Evolutionary conservation across 2,329 filamentous ascomycete species (phyloP), one percentile per base, ranked within the genome.

Genomic region (Calcarisporium arbuscula): DNA sequence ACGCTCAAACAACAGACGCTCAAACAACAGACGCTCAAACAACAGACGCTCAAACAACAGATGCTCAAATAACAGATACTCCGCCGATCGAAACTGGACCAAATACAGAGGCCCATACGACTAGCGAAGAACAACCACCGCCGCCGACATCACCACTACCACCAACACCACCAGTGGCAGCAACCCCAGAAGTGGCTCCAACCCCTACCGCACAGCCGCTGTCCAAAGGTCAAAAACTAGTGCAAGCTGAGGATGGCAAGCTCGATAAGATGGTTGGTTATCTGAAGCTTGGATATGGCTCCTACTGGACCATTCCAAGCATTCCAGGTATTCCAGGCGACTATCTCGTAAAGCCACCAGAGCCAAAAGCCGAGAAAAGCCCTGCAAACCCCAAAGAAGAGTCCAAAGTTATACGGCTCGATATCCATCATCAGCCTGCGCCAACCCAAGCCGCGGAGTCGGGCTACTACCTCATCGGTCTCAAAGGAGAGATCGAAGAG

Each of bases 261-360:
- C 56, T 75, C 41, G 69, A 74, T 46, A 76, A 67, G 36, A 66
- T 80, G 47, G 70, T 80, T 50, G 73, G 70, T 43, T 82, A 78
- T 48, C 65, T 85, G 33, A 85, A 79, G 48, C 58, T 82, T 32
- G 77, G 77, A 5, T 82, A 82, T 44, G 77, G 77, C 19, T 80
- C 74, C n/a, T 77, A 80, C 45, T 82, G 77, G 77, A 67, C 69
- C 11, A 50, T 78, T 3, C 53, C 54, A 12, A 52, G 57, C 11
- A 39, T 37, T 17, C 38, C 48, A 20, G 36, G 36, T n/a, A n/a
- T n/a, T n/a, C n/a, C n/a, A n/a, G n/a, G n/a, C n/a, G 36, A 47
- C n/a, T 34, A 45, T 32, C 15, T 38, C 19, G 37, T 44, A 31
- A 25, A 40, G 23, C 12, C 50, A 21, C 36, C 32, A 18, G 11